Evolutionary conservation across 257 asterid genomes (phyloP).

Genomic region (Nicotiana tabacum): DNA sequence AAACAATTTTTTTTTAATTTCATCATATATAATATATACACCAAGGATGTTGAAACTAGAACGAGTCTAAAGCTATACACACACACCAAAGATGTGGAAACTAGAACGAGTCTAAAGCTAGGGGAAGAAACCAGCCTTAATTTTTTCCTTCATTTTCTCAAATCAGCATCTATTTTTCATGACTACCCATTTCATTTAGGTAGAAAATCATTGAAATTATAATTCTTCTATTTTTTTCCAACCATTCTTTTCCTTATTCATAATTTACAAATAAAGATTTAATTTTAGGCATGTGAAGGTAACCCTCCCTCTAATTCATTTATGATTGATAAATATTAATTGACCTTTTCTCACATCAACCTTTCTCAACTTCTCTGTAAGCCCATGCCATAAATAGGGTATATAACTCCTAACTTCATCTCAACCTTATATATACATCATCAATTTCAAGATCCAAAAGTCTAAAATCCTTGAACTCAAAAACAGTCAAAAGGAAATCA

Average conservation of each 20-base stretch:
- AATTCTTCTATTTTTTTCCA: background rate
- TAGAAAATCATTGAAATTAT: background rate
- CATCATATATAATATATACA: too few species aligned
- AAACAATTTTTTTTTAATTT: too few species aligned
- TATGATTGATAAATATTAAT: background rate
- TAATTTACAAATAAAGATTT: too few species aligned
- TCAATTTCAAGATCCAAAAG: background rate
- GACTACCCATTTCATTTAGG: background rate
- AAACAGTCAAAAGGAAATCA: background rate
- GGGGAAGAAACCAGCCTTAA: background rate
- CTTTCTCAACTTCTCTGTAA: too few species aligned
- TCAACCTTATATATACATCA: background rate
- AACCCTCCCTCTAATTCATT: background rate
- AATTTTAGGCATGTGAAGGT: background rate
- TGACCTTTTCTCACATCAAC: background rate
- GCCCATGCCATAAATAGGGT: background rate
- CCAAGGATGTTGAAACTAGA: too few species aligned
- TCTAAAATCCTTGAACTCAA: background rate
- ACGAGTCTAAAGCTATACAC: too few species aligned
- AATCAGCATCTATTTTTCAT: background rate
- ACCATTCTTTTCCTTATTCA: background rate
- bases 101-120: background rate
- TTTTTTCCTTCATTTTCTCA: background rate
- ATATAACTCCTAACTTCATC: background rate
- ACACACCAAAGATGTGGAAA: background rate